phyloP scores from a whole-genome alignment of 1,139 yeast genomes.

The Meyerozyma sp. region DNA sequence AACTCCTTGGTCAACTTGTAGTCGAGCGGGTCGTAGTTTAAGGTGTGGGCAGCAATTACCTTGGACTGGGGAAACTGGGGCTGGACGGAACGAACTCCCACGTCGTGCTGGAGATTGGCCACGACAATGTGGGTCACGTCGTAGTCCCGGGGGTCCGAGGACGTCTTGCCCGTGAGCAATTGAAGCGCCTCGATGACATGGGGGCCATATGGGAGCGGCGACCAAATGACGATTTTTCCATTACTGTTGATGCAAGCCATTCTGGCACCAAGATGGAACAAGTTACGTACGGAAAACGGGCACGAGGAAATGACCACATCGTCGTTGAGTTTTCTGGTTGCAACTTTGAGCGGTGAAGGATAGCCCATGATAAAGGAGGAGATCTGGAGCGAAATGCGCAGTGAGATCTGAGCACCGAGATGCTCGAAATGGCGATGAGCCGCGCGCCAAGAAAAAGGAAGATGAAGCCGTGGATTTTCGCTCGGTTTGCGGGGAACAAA shows the following conservation, averaged over 20 bases:
- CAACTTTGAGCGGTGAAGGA: conserved; percentile 30
- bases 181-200: conserved; percentile 35
- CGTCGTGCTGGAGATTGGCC: conserved; percentile 6
- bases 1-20: conserved; percentile 8
- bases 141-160: not conserved
- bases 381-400: not conserved
- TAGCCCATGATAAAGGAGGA: conserved; percentile 16
- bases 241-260: conserved; percentile 45
- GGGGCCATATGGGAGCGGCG: conserved; percentile 56
- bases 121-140: conserved; percentile 5
- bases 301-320: conserved; percentile 46
- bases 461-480: too few species aligned
- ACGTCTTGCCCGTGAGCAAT: conserved; percentile 20
- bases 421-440: too few species aligned
- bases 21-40: conserved; percentile 13
- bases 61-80: conserved; percentile 5
- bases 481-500: too few species aligned
- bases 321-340: conserved; percentile 40
- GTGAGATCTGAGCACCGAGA: too few species aligned
- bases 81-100: conserved; percentile 4
- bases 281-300: conserved; percentile 36
- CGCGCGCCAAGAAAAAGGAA: too few species aligned
- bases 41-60: conserved; percentile 3
- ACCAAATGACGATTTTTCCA: conserved; percentile 45
- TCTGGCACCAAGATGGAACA: conserved; percentile 54